Base-by-base conservation (phyloP, 192 early-diverging fungal genomes). In the Coemansia sp. region DNA sequence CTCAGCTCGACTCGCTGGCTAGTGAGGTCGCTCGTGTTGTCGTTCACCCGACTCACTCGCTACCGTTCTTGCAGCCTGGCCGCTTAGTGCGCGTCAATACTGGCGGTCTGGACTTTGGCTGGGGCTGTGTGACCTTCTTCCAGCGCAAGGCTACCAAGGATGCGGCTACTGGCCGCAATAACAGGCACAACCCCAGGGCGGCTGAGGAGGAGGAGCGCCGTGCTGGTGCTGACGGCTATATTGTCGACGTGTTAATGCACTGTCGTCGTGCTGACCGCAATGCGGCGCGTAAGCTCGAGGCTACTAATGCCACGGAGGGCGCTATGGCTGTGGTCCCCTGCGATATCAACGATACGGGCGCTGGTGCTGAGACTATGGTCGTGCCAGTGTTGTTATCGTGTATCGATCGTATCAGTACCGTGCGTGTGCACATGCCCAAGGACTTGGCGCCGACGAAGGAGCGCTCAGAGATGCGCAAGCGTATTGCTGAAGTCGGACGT, bases 31-130 rank as follows among this genome's bases (percentile, higher is more conserved):
- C 89, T 37, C 87, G 85, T 29, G 91, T 97, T 0, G 72, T 97
- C 43, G 89, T 91, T 49, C 91, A 96, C 68, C 95, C 96, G 29
- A 75, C 87, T 7, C 84, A 94, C 71, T 79, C 84, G n/a, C 64
- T 98, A 38, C 89, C 91, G 5, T 99, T 91, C 68, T 67, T 98
- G 73, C 92, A 97, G 69, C 73, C 88, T 3, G 97, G 97, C 10
- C 90, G 97, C 44, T 75, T 96, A 6, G 89, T 92, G 39, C 83
- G 85, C 12, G 84, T 89, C 10, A 75, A 76, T 32, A 74, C 81
- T 6, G 84, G 82, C 16, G 84, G 83, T 22, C 71, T 89, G 71
- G 86, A 97, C 60, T 99, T 95, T 85, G 97, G 94, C 52, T 99
- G 94, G 94, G 95, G 95, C 30, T 86, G 92, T 32, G 87, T 97